Percentiles rank a stretch among this genome's conserved stretches.
These are phyloP conservation scores for Boletus patriciae DNA, from an alignment of 768 basidiomycete species.

Conservation along the genomic window DNA sequence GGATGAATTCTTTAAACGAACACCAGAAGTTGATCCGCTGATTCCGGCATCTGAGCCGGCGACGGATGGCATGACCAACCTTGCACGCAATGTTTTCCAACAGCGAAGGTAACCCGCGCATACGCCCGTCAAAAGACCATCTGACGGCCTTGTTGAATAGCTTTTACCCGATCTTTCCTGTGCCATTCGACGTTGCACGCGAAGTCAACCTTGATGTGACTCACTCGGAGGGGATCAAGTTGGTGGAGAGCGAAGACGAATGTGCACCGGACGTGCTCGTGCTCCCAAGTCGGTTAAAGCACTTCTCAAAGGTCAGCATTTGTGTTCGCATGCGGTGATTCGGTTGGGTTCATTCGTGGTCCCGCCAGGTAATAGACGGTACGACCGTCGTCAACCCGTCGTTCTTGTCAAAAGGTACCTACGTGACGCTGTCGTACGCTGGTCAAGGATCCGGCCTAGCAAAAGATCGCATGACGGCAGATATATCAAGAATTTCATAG, in stretches of 20 bases:
- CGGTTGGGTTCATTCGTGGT: slow-evolving; percentile 1
- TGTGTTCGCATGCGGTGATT: too few species aligned
- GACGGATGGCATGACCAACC: slow-evolving; percentile 74
- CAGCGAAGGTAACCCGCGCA: slow-evolving; percentile 68
- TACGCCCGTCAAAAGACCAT: neutral
- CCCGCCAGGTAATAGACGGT: slow-evolving; percentile 65
- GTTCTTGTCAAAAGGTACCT: slow-evolving; percentile 61
- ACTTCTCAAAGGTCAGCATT: slow-evolving; percentile 77
- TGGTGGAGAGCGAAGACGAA: slow-evolving; percentile 37
- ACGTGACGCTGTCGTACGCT: slow-evolving; percentile 44
- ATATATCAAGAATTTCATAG: slow-evolving; percentile 30
- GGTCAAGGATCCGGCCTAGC: slow-evolving; percentile 28
- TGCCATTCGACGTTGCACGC: slow-evolving; percentile 65
- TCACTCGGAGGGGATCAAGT: slow-evolving; percentile 56
- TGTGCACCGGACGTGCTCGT: slow-evolving; percentile 81
- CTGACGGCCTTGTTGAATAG: slow-evolving; percentile 40
- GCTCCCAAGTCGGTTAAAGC: slow-evolving; percentile 83
- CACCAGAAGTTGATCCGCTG: slow-evolving; percentile 58
- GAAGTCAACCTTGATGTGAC: slow-evolving; percentile 91
- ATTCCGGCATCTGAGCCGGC: slow-evolving; percentile 43
- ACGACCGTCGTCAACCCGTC: slow-evolving; percentile 87
- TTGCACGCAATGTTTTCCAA: slow-evolving; percentile 77
- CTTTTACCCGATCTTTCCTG: slow-evolving; percentile 95
- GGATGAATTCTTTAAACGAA: slow-evolving; percentile 74
- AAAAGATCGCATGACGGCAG: slow-evolving; percentile 29